Conservation (phyloP, 2,329 filamentous ascomycete genomes). For the Aspergillus quadricinctus region DNA sequence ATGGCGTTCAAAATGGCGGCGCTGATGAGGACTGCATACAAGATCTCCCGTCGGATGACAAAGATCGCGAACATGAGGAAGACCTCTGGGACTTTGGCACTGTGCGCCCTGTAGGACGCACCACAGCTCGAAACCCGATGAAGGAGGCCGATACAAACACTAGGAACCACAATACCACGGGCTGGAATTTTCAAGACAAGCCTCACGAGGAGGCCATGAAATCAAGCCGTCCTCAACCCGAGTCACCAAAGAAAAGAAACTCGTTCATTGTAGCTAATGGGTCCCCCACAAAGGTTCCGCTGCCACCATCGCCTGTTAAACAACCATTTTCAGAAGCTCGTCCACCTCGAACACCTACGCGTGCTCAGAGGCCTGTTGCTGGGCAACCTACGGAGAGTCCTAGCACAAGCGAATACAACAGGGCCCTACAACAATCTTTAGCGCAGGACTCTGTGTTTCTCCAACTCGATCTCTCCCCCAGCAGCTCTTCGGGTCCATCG, state of each 20-base stretch:
- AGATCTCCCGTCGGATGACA: conserved; percentile 31
- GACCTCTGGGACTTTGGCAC: conserved; percentile 99
- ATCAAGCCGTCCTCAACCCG: conserved; percentile 48
- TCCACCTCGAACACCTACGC: conserved; percentile 44
- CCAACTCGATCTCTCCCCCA: conserved; percentile 29
- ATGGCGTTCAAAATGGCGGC: conserved; percentile 64
- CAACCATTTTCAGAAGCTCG: conserved; percentile 47
- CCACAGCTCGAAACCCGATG: conserved; percentile 64
- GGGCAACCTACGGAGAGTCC: conserved; percentile 32
- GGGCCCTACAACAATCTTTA: conserved; percentile 38
- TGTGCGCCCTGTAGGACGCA: conserved; percentile 72
- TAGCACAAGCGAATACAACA: conserved; percentile 38
- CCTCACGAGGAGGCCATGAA: conserved; percentile 24
- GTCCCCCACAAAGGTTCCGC: conserved; percentile 58
- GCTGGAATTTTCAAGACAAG: conserved; percentile 29
- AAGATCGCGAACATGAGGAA: conserved; percentile 54
- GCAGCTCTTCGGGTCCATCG: conserved; percentile 11
- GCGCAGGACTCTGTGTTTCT: conserved; percentile 40
- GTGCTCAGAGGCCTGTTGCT: conserved; percentile 40
- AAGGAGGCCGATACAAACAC: conserved; percentile 79
- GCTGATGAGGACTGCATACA: conserved; percentile 58
- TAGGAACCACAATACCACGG: conserved; percentile 48
- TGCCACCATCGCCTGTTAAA: conserved; percentile 58
- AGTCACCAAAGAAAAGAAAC: conserved; percentile 53
- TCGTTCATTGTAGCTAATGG: conserved; percentile 25